Evolutionary conservation across 1,284 basidiomycete species (phyloP), one percentile per base, ranked within the genome.

Genomic region (Ustilago hordei): DNA sequence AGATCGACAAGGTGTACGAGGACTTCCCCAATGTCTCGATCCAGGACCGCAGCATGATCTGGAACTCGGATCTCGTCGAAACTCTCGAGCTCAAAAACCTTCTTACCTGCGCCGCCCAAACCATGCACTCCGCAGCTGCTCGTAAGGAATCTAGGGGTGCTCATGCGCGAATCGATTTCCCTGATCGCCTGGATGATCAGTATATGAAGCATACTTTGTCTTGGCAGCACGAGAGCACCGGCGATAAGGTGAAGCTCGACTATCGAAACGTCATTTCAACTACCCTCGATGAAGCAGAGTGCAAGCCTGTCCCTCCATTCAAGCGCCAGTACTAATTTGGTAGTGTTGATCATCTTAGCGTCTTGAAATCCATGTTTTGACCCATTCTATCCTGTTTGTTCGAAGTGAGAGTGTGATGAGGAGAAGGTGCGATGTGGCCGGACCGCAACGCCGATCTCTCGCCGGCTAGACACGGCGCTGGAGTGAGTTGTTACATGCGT

Each of bases 11-110:
- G 65, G 94, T 98, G 78, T 95, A 94, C 89, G 91, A 92, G 83
- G 93, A 90, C 86, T 99, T 92, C 88, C 90, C 93, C 80, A 90
- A 97, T 60, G 92, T 99, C 80, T 93, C 95, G 73, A 93, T 98
- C 89, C 96, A 96, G 89, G 97, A 99, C 88, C 91, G 96, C 85
- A 94, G 93, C 87, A 93, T 98, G 94, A 97, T 99, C 88, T 98
- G 96, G 97, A 84, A 84, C 71, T 77, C 76, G 45, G 97, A 99
- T 87, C 91, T 99, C 66, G 90, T 98, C 75, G 97, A 99, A 89
- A 97, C 95, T 13, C 90, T 99, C 63, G 97, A 99, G 88, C 92
- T 99, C 52, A 93, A 94, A 87, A 99, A 99, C 89, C 89, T 98
- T 76, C 90, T 97, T 83, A 95, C 96, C 86, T 94, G 93, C 83